Evolutionary conservation across 116 monocot species (phyloP).

Genomic region (Papilionanthe hybrid): DNA sequence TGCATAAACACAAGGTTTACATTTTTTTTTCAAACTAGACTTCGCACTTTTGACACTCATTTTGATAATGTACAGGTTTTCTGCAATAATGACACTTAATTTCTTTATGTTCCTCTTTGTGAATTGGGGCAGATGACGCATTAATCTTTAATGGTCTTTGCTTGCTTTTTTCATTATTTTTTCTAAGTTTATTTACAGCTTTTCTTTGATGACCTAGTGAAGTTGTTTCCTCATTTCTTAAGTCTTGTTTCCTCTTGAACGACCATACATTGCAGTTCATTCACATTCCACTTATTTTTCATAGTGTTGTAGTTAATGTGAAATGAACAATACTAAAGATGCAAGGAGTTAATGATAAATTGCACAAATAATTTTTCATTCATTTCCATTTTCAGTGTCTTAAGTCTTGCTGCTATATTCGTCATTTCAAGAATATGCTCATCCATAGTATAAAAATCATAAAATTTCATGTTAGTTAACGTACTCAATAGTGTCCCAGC

Average conservation of each 20-base stretch:
- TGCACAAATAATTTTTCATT: slow-evolving; percentile 5
- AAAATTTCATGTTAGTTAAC: background rate
- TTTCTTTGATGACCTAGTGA: background rate
- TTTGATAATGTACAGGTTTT: too few species aligned
- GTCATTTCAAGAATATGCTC: background rate
- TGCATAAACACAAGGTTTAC: background rate
- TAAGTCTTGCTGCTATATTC: slow-evolving; percentile 2
- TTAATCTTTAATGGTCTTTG: too few species aligned
- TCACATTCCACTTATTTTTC: too few species aligned
- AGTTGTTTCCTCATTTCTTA: background rate
- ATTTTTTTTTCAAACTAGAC: slow-evolving; percentile 24
- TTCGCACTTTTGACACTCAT: too few species aligned
- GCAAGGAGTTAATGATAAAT: too few species aligned
- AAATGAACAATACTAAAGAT: too few species aligned
- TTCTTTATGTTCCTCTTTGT: too few species aligned
- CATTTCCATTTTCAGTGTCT: background rate
- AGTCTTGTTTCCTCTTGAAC: slow-evolving; percentile 12
- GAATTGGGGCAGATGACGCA: too few species aligned
- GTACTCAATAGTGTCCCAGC: background rate
- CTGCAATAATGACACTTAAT: too few species aligned
- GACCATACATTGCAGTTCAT: background rate
- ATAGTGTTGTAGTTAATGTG: too few species aligned
- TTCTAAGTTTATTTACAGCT: background rate
- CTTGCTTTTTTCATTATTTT: background rate
- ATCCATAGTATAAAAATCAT: background rate